A percentile compares a stretch with the other conserved stretches of the same genome.
Conservation (phyloP, 2,329 filamentous ascomycete genomes). For the Exophiala sp. region DNA sequence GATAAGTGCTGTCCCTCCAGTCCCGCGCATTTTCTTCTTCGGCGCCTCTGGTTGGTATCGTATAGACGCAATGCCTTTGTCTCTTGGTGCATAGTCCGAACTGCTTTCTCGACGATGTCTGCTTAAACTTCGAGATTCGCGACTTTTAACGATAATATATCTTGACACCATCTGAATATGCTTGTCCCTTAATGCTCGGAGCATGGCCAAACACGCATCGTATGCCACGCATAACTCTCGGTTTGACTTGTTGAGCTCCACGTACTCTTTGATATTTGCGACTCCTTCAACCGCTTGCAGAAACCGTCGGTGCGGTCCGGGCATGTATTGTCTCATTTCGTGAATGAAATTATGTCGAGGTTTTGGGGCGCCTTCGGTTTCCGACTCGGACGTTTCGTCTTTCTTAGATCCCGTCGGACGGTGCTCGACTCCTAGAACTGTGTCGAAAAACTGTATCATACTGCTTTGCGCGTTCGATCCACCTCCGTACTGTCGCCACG, state of each 20-base stretch:
- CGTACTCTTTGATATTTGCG: conserved; percentile 83
- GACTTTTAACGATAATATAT: conserved; percentile 88
- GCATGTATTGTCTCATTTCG: conserved; percentile 98
- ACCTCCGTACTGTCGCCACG: conserved; percentile 81
- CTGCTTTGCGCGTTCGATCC: conserved; percentile 97
- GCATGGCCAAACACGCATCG: conserved; percentile 80
- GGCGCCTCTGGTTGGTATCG: conserved; percentile 36
- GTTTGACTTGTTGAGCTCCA: conserved; percentile 61
- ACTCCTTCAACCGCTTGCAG: conserved; percentile 73
- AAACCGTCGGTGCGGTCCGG: conserved; percentile 84
- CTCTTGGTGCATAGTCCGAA: conserved; percentile 32
- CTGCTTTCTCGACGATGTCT: conserved; percentile 53
- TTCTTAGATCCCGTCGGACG: conserved; percentile 73
- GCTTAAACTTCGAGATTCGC: conserved; percentile 63
- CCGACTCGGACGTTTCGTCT: conserved; percentile 41
- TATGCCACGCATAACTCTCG: conserved; percentile 72
- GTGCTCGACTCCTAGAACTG: conserved; percentile 84
- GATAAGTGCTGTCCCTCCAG: conserved; percentile 88
- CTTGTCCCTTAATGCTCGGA: conserved; percentile 78
- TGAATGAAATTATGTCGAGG: conserved; percentile 84
- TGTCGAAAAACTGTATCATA: conserved; percentile 94
- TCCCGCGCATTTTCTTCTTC: conserved; percentile 70
- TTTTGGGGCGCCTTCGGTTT: conserved; percentile 47
- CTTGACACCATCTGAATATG: conserved; percentile 95
- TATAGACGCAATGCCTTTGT: conserved; percentile 25